Conservation (phyloP, 345 rosid genomes). For the Eutrema japonicum region DNA sequence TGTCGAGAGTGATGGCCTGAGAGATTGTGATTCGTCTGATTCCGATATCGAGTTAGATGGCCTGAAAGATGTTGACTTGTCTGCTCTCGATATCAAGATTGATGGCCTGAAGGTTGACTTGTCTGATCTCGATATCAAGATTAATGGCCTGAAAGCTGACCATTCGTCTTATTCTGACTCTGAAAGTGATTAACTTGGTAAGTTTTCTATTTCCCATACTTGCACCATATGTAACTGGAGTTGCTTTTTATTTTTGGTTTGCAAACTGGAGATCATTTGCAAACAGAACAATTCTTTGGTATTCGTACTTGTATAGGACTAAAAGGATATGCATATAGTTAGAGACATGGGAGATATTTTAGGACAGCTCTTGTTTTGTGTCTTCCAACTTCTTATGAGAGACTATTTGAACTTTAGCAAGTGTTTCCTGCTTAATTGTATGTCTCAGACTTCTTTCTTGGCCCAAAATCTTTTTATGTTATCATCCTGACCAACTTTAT, state of each 20-base stretch:
- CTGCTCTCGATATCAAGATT: neutral
- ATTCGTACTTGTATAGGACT: neutral
- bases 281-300: slow-evolving; percentile 1
- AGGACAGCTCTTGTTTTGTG: neutral
- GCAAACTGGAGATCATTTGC: neutral
- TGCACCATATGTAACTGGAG: neutral
- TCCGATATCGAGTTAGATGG: slow-evolving; percentile 14
- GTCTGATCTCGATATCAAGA: slow-evolving; percentile 16
- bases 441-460: neutral
- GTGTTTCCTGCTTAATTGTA: slow-evolving; percentile 7
- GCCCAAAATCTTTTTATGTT: neutral
- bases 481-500: neutral
- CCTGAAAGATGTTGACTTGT: neutral
- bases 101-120: neutral
- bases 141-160: neutral
- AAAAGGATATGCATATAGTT: neutral
- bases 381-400: slow-evolving; percentile 5
- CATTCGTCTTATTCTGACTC: slow-evolving; percentile 17
- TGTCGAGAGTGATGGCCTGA: slow-evolving; percentile 6
- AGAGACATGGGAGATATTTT: neutral
- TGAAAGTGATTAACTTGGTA: slow-evolving; percentile 37
- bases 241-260: neutral
- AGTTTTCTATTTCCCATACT: neutral
- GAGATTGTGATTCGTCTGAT: neutral
- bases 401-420: slow-evolving; percentile 11